A percentile compares a stretch with the other conserved stretches of the same genome.
phyloP scores from a whole-genome alignment of 164 flowering plant genomes.

The Vitis rupestris region DNA sequence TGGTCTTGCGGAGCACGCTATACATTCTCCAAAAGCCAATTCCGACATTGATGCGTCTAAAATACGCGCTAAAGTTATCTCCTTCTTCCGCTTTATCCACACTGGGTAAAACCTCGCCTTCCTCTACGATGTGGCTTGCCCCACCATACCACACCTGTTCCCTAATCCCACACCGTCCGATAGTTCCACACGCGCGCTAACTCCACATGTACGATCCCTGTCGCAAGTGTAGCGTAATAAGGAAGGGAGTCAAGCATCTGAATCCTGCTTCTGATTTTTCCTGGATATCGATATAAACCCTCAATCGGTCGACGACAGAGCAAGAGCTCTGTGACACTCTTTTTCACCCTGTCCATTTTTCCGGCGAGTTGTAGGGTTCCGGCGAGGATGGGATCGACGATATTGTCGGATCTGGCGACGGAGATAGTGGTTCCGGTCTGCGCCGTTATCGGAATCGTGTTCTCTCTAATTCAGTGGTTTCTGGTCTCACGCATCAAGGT shows the following conservation, averaged over 20 bases:
- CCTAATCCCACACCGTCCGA: neutral
- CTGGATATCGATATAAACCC: no score
- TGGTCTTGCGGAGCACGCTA: neutral
- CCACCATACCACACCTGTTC: neutral
- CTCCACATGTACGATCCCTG: neutral
- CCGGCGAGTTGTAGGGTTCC: conserved; percentile 5
- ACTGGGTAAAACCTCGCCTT: neutral
- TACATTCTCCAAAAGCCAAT: neutral
- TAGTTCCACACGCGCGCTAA: neutral
- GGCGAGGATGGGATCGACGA: conserved; percentile 18
- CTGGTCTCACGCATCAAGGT: conserved; percentile 64
- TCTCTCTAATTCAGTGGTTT: conserved; percentile 72
- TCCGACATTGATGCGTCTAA: conserved; percentile 17
- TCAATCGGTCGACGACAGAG: no score
- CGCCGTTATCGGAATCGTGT: conserved; percentile 64
- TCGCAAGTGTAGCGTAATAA: no score
- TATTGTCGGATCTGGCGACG: conserved; percentile 58
- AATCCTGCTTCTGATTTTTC: no score
- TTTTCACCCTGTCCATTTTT: neutral
- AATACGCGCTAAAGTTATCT: conserved; percentile 6
- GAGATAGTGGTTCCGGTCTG: conserved; percentile 71
- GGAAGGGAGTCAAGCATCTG: no score
- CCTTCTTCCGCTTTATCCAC: neutral
- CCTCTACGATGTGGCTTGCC: neutral
- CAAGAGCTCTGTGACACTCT: neutral